Evolutionary conservation across 140 eudicot species (phyloP).

Genomic region (Flaveria floridana): DNA sequence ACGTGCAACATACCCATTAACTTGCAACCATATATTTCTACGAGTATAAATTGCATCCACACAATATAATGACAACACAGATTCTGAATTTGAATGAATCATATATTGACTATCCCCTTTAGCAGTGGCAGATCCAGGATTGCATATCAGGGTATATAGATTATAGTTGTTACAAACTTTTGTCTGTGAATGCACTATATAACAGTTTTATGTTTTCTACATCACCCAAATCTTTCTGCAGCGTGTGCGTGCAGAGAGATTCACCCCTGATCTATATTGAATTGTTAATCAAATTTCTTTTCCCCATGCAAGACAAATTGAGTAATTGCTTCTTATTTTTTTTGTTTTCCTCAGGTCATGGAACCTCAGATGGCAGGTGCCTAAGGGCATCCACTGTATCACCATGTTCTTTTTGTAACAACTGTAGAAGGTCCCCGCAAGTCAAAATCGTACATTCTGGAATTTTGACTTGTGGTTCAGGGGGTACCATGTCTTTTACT

Average conservation of each 20-base stretch:
- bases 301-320: background rate
- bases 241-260: background rate
- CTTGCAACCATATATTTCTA: background rate
- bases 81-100: background rate
- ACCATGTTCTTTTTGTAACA: conserved; percentile 47
- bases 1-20: background rate
- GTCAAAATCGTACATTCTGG: conserved; percentile 35
- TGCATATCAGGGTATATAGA: background rate
- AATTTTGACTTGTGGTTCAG: conserved; percentile 32
- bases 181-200: background rate
- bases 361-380: conserved; percentile 51
- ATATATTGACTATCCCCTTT: background rate
- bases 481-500: conserved; percentile 38
- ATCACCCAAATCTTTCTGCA: background rate
- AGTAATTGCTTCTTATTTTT: background rate
- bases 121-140: background rate
- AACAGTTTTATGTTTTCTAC: background rate
- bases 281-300: background rate
- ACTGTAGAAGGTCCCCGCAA: conserved; percentile 33
- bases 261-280: background rate
- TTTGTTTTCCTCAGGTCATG: conserved; percentile 44
- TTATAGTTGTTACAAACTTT: background rate
- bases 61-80: background rate
- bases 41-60: background rate
- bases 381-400: conserved; percentile 40